Percentiles rank a stretch among this genome's conserved stretches.
These are phyloP conservation scores for Whalleya microplaca DNA, from an alignment of 2,329 filamentous ascomycete species.

Conservation along the genomic window DNA sequence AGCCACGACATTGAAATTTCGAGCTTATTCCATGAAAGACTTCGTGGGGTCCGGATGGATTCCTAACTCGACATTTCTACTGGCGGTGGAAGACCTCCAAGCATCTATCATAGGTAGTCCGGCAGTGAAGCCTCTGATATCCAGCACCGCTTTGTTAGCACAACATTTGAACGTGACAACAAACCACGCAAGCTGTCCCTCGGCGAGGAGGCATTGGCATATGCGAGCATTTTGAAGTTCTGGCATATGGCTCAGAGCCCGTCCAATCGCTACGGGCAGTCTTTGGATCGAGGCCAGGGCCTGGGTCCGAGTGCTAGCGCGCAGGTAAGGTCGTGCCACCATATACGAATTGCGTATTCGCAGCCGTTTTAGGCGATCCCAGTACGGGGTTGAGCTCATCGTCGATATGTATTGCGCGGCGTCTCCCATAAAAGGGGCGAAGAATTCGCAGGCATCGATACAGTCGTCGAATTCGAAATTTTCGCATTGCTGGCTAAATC, in stretches of 20 bases:
- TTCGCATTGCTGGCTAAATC: constrained; percentile 26
- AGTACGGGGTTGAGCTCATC: constrained; percentile 17
- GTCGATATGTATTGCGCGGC: constrained; percentile 2
- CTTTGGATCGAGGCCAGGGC: constrained; percentile 14
- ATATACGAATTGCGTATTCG: constrained; percentile 26
- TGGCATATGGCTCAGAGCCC: constrained; percentile 19
- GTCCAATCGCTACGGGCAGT: constrained; percentile 16
- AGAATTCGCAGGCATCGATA: constrained; percentile 24
- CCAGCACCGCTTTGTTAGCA: constrained; percentile 3
- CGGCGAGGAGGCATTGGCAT: constrained; percentile 21
- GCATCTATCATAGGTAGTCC: constrained; percentile 9
- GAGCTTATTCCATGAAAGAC: neutral
- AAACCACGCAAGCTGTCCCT: constrained; percentile 22
- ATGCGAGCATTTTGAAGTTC: constrained; percentile 19
- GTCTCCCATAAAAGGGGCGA: constrained; percentile 17
- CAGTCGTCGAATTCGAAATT: constrained; percentile 27
- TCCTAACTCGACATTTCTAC: constrained; percentile 4
- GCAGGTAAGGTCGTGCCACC: constrained; percentile 24
- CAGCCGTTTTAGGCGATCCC: constrained; percentile 13
- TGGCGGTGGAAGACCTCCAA: constrained; percentile 9
- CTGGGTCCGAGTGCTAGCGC: constrained; percentile 9
- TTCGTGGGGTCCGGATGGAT: constrained; percentile 6
- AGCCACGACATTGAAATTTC: neutral
- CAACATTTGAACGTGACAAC: constrained; percentile 17
- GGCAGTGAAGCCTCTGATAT: constrained; percentile 14